phyloP scores from a whole-genome alignment of 805 yeast genomes.

The Ogataea paraovalis region DNA sequence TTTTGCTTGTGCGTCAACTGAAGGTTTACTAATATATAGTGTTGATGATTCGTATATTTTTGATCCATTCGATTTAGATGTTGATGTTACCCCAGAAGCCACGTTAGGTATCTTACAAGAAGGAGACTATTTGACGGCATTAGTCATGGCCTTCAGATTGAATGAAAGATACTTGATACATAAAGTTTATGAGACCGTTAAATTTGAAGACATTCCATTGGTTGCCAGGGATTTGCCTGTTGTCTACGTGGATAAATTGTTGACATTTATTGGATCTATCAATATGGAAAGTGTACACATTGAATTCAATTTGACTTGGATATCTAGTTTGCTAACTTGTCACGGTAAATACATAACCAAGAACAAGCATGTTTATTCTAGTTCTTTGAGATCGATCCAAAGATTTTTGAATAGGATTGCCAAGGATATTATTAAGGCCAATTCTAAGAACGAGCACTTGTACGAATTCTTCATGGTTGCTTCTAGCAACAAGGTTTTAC shows the following conservation, averaged over 20 bases:
- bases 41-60: slow-evolving; percentile 71
- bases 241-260: slow-evolving; percentile 65
- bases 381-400: slow-evolving; percentile 65
- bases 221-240: slow-evolving; percentile 69
- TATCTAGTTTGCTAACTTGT: slow-evolving; percentile 56
- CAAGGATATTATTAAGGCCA: slow-evolving; percentile 60
- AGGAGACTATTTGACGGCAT: slow-evolving; percentile 65
- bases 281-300: slow-evolving; percentile 73
- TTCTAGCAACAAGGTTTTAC: slow-evolving; percentile 3
- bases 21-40: slow-evolving; percentile 80
- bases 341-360: slow-evolving; percentile 75
- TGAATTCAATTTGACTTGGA: slow-evolving; percentile 83
- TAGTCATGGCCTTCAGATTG: slow-evolving; percentile 90
- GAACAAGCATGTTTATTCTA: slow-evolving; percentile 59
- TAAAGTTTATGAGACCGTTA: slow-evolving; percentile 68
- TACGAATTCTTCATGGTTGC: slow-evolving; percentile 45
- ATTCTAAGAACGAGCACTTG: slow-evolving; percentile 51
- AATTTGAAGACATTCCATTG: slow-evolving; percentile 63
- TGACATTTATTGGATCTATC: slow-evolving; percentile 65
- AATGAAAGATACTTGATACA: slow-evolving; percentile 76
- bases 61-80: slow-evolving; percentile 93
- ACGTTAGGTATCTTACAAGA: slow-evolving; percentile 58
- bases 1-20: slow-evolving; percentile 94
- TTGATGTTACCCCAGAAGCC: slow-evolving; percentile 83
- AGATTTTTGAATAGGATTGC: slow-evolving; percentile 71